These are phyloP conservation scores for Cystobasidiaceae sp. DNA, from an alignment of 1,284 basidiomycete species.

Conservation along the genomic window DNA sequence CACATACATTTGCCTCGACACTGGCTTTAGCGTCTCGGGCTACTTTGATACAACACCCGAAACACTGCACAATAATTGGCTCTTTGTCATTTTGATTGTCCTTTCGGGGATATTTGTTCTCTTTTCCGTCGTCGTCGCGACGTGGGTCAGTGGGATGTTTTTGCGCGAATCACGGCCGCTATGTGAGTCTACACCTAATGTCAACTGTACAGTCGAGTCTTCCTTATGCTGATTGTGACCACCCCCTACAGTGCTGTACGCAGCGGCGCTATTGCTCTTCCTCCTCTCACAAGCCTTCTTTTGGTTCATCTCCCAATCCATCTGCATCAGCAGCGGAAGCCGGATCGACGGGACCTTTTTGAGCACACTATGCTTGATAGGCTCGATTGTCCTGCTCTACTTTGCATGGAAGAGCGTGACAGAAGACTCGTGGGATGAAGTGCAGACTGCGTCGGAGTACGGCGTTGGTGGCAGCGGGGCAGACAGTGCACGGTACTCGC, in stretches of 20 bases:
- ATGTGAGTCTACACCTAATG: slow-evolving; percentile 30
- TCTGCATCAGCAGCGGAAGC: slow-evolving; percentile 38
- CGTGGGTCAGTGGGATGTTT: slow-evolving; percentile 38
- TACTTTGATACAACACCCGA: slow-evolving; percentile 40
- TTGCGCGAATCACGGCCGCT: slow-evolving; percentile 41
- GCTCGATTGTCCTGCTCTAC: slow-evolving; percentile 35
- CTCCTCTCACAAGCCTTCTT: slow-evolving; percentile 38
- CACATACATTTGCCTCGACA: slow-evolving; percentile 42
- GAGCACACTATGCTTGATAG: slow-evolving; percentile 40
- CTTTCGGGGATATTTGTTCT: slow-evolving; percentile 37
- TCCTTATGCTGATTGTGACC: not conserved
- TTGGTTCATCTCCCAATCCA: slow-evolving; percentile 38
- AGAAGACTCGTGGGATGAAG: slow-evolving; percentile 41
- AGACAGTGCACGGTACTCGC: not conserved
- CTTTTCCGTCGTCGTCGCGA: slow-evolving; percentile 37
- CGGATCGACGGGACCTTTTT: slow-evolving; percentile 41
- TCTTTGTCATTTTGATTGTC: slow-evolving; percentile 41
- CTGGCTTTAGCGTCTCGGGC: slow-evolving; percentile 40
- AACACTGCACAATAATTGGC: slow-evolving; percentile 37
- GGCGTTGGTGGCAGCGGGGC: not conserved
- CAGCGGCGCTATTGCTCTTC: slow-evolving; percentile 37
- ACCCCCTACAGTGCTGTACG: slow-evolving; percentile 28
- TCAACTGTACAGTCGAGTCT: not conserved
- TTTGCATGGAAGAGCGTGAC: slow-evolving; percentile 40
- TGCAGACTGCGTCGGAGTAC: slow-evolving; percentile 18